A percentile compares a stretch with the other conserved stretches of the same genome.
phyloP scores from a whole-genome alignment of 305 asterid species.

The Rubia tinctorum region DNA sequence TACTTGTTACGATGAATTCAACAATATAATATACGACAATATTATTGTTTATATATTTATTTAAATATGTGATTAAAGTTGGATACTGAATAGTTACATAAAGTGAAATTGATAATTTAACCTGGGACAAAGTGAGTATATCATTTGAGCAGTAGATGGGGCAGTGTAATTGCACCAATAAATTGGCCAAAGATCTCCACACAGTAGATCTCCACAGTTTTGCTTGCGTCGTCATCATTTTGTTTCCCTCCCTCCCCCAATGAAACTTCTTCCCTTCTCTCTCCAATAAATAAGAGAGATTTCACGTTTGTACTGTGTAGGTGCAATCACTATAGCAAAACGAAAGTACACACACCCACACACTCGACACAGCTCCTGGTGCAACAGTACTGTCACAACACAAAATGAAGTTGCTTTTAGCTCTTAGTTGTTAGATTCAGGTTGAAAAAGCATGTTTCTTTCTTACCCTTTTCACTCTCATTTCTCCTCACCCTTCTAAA shows the following conservation, averaged over 20 bases:
- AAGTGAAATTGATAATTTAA: too few species aligned
- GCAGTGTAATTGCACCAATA: slow-evolving; percentile 43
- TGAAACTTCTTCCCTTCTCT: too few species aligned
- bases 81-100: too few species aligned
- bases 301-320: slow-evolving; percentile 3
- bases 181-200: slow-evolving; percentile 58
- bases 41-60: too few species aligned
- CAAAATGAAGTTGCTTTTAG: slow-evolving; percentile 33
- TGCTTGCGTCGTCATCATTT: slow-evolving; percentile 65
- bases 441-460: slow-evolving; percentile 53
- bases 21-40: too few species aligned
- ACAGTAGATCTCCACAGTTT: slow-evolving; percentile 47
- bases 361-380: slow-evolving; percentile 30
- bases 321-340: not conserved
- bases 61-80: too few species aligned
- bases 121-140: too few species aligned
- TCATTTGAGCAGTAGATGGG: slow-evolving; percentile 20
- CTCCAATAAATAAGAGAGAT: slow-evolving; percentile 14
- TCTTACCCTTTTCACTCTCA: slow-evolving; percentile 40
- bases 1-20: too few species aligned
- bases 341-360: slow-evolving; percentile 17
- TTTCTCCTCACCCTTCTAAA: slow-evolving; percentile 33
- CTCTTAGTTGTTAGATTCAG: slow-evolving; percentile 56
- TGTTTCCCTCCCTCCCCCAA: slow-evolving; percentile 5
- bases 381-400: slow-evolving; percentile 38